These are phyloP conservation scores for Xanthoconium purpureum DNA, from an alignment of 768 basidiomycete species.

Conservation along the genomic window DNA sequence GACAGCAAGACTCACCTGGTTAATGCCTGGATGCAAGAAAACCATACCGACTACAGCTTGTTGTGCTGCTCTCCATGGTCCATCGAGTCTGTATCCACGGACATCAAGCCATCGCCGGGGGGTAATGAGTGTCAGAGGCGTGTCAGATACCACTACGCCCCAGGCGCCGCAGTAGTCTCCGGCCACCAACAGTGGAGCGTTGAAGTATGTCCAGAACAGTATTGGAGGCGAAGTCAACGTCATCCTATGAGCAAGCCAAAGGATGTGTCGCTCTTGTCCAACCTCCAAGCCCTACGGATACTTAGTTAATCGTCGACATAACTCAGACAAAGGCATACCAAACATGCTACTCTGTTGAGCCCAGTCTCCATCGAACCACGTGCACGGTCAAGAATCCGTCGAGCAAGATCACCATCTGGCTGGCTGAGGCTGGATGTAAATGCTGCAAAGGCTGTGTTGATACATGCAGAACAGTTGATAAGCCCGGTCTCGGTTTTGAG, in stretches of 20 bases:
- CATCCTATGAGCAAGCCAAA: slow-evolving; percentile 41
- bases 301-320: slow-evolving; percentile 1
- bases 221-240: slow-evolving; percentile 49
- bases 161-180: slow-evolving; percentile 49
- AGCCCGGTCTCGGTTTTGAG: slow-evolving; percentile 22
- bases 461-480: slow-evolving; percentile 34
- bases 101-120: slow-evolving; percentile 81
- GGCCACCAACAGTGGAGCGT: slow-evolving; percentile 52
- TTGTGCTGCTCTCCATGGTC: slow-evolving; percentile 71
- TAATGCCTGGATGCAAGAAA: slow-evolving; percentile 69
- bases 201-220: slow-evolving; percentile 68
- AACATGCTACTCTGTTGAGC: slow-evolving; percentile 26
- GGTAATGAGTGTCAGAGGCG: slow-evolving; percentile 45
- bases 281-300: slow-evolving; percentile 8
- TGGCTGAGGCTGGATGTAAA: slow-evolving; percentile 22
- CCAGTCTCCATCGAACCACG: slow-evolving; percentile 23
- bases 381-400: slow-evolving; percentile 14
- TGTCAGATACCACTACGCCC: slow-evolving; percentile 52
- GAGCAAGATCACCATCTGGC: slow-evolving; percentile 19
- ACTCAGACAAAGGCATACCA: slow-evolving; percentile 26
- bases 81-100: slow-evolving; percentile 53
- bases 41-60: slow-evolving; percentile 65
- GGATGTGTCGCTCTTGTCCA: slow-evolving; percentile 22
- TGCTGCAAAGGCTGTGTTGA: slow-evolving; percentile 18
- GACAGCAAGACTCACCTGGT: slow-evolving; percentile 49